Percentiles rank a stretch among this genome's conserved stretches.
phyloP scores from a whole-genome alignment of 768 basidiomycete genomes.

The Collybia sp. region DNA sequence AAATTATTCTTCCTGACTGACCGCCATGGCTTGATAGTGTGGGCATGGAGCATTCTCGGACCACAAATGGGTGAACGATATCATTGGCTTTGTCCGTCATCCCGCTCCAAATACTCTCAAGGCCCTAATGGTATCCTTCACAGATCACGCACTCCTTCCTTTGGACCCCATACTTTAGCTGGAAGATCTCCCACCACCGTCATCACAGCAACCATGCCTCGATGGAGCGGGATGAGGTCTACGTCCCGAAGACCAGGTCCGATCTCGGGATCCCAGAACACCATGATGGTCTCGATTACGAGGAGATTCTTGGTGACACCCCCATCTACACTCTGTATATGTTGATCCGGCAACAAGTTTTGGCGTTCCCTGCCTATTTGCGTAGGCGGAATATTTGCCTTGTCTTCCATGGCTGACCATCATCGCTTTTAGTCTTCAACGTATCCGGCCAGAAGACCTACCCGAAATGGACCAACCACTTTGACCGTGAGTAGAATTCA shows the following conservation, averaged over 20 bases:
- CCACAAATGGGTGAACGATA: conserved; percentile 41
- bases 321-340: conserved; percentile 53
- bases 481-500: conserved; percentile 36
- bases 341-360: conserved; percentile 51
- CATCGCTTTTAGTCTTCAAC: conserved; percentile 42
- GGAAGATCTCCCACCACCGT: conserved; percentile 50
- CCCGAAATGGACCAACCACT: conserved; percentile 54
- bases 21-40: conserved; percentile 30
- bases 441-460: conserved; percentile 48
- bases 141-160: conserved; percentile 41
- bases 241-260: conserved; percentile 59
- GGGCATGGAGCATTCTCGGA: conserved; percentile 55
- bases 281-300: conserved; percentile 38
- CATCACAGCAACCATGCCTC: conserved; percentile 49
- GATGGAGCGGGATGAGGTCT: conserved; percentile 53
- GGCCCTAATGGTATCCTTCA: conserved; percentile 4
- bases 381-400: conserved; percentile 26
- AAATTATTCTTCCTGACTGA: background rate
- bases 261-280: conserved; percentile 47
- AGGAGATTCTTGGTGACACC: conserved; percentile 56
- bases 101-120: conserved; percentile 4
- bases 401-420: conserved; percentile 6
- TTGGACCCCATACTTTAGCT: conserved; percentile 50
- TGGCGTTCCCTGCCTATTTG: conserved; percentile 60
- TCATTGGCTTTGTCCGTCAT: conserved; percentile 44